Evolutionary conservation across 495 filamentous ascomycete species (phyloP), one percentile per base, ranked within the genome.

Genomic region (Neurospora sp.): DNA sequence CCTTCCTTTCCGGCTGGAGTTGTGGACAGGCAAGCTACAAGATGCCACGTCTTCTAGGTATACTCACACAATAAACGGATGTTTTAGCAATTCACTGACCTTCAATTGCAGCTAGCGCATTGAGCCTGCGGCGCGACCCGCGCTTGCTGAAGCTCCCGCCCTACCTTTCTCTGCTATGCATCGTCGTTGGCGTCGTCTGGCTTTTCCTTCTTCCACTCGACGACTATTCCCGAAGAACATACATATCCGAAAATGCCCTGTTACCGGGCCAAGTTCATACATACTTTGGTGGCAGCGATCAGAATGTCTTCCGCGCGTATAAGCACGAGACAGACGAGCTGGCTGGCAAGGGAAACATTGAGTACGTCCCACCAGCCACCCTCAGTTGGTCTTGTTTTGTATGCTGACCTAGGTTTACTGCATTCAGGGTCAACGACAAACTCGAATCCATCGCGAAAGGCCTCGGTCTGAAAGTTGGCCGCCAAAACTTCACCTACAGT

Each of bases 171-270:
- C 85, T 93, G 65, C 81, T 97, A n/a, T 97, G 91, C 81, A 89
- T 98, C 75, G 70, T 97, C 41, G 88, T 97, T 78, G 96, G 96
- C 69, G 89, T 96, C n/a, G 87, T 88, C 75, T 98, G 94, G 94
- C 89, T 99, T 16, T 89, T 97, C 42, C 86, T 98, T 27, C 90
- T 99, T n/a, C 96, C 96, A 39, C 88, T 98, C 70, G 87, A 99
- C 81, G 88, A 94, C 70, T 97, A 98, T 85, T 97, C 94, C 70
- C 90, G 96, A 74, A 84, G 88, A 65, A 99, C 96, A 12, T 98
- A 99, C 82, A 96, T 99, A 76, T 98, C 94, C 70, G 96, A 99
- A 80, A 99, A 99, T 81, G 96, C 96, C 20, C 89, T 99, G 10
- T 85, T 99, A 20, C 96, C 96, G 1, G 96, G 95, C 18, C 96